Base-by-base conservation (phyloP, 441 rosid genomes). In the Breynia disticha region DNA sequence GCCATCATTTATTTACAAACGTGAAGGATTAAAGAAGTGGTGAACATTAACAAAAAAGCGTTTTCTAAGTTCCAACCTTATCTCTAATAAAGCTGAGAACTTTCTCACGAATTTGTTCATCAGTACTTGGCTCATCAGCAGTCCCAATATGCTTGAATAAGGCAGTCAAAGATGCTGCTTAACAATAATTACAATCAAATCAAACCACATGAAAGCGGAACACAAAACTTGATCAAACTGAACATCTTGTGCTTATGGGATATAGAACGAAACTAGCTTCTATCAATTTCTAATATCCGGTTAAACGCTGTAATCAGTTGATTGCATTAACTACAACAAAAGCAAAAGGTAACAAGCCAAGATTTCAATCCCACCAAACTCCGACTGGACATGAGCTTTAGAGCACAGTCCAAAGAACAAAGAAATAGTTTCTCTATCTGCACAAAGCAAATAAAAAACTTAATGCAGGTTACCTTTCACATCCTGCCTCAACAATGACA, bases 401-500 rank as follows among this genome's bases (percentile, higher is more conserved):
- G 10, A 11, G 15, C 10, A 41, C 10, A 41, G 44, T 41, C 13
- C 15, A 41, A 41, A 41, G n/a, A 6, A 41, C 3, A n/a, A 0
- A 41, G 15, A 41, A 41, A 41, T 9, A 11, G 15, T 41, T 11
- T 41, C 4, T 41, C 44, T 9, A 39, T 39, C 44, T 41, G 3
- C 9, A 41, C 9, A 41, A 4, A 41, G 44, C 44, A 41, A 41
- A 15, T 15, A 41, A 14, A 17, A 54, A 6, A 38, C 10, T 5
- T 38, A 54, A 13, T 18, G 20, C 18, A 19, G 37, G 50, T 61
- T 70, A 93, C 99, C 99, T 86, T 93, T 89, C 22, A 83, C 88
- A 72, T 93, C 97, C 77, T 89, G 99, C 76, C 97, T 79, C 79
- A 89, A 57, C 67, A 93, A 60, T 24, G 99, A 84, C 95, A 93